These are phyloP conservation scores for Wickerhamiella parazyma DNA, from an alignment of 805 yeast genomes.

Conservation along the genomic window DNA sequence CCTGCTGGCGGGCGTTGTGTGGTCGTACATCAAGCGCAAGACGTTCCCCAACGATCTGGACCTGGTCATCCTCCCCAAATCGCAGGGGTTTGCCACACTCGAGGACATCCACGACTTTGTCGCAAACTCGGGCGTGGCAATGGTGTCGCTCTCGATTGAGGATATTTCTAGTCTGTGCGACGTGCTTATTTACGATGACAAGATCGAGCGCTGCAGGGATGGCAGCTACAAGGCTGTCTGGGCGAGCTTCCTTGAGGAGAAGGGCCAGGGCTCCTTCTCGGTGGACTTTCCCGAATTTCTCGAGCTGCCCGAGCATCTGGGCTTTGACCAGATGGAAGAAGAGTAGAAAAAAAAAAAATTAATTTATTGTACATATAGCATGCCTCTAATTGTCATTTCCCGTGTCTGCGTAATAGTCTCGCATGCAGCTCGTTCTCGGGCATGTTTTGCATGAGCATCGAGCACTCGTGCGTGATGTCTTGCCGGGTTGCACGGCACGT, in stretches of 20 bases:
- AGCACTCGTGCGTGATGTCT: neutral
- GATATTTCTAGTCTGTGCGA: constrained; percentile 79
- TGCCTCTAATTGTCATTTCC: no score
- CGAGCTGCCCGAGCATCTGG: constrained; percentile 2
- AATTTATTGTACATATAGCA: no score
- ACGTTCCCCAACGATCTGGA: constrained; percentile 46
- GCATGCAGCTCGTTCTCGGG: neutral
- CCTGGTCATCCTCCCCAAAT: constrained; percentile 44
- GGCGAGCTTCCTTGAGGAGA: constrained; percentile 33
- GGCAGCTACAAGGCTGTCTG: constrained; percentile 68
- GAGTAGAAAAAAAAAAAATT: no score
- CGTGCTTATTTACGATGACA: constrained; percentile 77
- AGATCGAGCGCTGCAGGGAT: constrained; percentile 49
- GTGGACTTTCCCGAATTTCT: constrained; percentile 4
- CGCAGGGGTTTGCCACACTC: constrained; percentile 54
- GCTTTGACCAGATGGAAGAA: neutral
- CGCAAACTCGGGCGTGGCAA: constrained; percentile 54
- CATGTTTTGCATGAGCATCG: neutral
- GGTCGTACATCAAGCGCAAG: constrained; percentile 69
- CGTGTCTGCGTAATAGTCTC: neutral
- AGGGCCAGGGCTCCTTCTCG: constrained; percentile 10
- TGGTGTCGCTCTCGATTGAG: constrained; percentile 57
- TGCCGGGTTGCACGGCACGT: no score
- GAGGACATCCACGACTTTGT: constrained; percentile 67
- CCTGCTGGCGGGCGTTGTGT: constrained; percentile 64